A percentile compares a stretch with the other conserved stretches of the same genome.
phyloP scores from a whole-genome alignment of 1,284 basidiomycete species.

The Trichosporon sp. region DNA sequence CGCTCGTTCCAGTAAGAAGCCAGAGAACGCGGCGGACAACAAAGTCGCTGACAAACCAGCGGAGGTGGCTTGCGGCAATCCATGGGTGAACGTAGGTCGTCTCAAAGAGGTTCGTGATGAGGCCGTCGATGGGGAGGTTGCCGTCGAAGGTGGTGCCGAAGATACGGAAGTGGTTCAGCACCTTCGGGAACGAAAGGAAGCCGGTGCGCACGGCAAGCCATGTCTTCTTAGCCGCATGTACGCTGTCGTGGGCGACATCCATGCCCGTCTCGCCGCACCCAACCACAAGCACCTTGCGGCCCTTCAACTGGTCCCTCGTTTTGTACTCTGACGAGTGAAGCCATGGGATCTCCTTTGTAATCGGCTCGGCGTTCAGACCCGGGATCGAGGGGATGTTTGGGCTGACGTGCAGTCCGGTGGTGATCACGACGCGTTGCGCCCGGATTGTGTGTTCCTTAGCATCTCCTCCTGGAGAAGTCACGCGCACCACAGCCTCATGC shows the following conservation, averaged over 20 bases:
- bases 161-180: constrained; percentile 61
- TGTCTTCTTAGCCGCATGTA: constrained; percentile 55
- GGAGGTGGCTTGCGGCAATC: constrained; percentile 57
- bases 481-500: background rate
- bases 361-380: constrained; percentile 49
- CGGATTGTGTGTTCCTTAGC: background rate
- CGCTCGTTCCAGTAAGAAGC: constrained; percentile 60
- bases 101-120: constrained; percentile 46
- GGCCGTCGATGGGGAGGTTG: constrained; percentile 57
- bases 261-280: constrained; percentile 65
- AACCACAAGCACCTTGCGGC: constrained; percentile 57
- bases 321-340: constrained; percentile 60
- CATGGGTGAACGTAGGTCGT: constrained; percentile 53
- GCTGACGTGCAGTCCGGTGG: constrained; percentile 50
- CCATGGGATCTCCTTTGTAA: constrained; percentile 40
- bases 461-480: background rate
- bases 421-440: constrained; percentile 6
- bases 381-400: constrained; percentile 55
- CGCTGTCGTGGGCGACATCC: constrained; percentile 58
- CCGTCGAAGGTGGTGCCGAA: constrained; percentile 55
- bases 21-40: constrained; percentile 62
- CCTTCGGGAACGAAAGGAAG: constrained; percentile 62
- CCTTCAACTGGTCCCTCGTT: constrained; percentile 52
- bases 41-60: constrained; percentile 64
- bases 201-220: constrained; percentile 57